A percentile compares a stretch with the other conserved stretches of the same genome.
These are phyloP conservation scores for Malassezia vespertilionis DNA, from an alignment of 1,284 basidiomycete species.

Conservation along the genomic window DNA sequence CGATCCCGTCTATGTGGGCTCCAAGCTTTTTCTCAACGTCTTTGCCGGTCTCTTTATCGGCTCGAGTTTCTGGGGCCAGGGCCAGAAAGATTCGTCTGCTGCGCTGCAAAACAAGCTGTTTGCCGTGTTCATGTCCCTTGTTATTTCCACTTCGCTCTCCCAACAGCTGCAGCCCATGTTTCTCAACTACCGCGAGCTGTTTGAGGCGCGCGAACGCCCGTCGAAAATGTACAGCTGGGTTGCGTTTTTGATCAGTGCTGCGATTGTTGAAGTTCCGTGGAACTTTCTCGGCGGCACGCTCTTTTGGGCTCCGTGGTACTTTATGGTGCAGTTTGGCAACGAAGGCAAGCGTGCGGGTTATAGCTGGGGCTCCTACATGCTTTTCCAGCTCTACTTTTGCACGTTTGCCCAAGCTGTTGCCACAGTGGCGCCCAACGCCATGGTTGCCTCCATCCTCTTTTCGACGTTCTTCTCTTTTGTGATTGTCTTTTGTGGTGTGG, in stretches of 20 bases:
- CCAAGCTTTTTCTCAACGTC: constrained; percentile 51
- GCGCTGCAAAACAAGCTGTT: constrained; percentile 66
- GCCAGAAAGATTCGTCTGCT: constrained; percentile 18
- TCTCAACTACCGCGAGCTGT: constrained; percentile 54
- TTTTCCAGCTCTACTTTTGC: constrained; percentile 52
- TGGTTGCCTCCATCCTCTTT: constrained; percentile 60
- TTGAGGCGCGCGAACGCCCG: constrained; percentile 62
- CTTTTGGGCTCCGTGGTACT: constrained; percentile 38
- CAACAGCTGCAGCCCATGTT: constrained; percentile 49
- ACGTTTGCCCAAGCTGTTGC: constrained; percentile 59
- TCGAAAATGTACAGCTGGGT: constrained; percentile 75
- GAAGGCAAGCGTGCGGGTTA: constrained; percentile 21
- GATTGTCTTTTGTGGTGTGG: constrained; percentile 55
- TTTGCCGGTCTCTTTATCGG: constrained; percentile 56
- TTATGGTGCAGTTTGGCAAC: constrained; percentile 24
- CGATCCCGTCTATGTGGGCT: constrained; percentile 30
- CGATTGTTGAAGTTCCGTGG: constrained; percentile 48
- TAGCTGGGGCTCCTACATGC: constrained; percentile 29
- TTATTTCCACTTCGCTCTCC: constrained; percentile 36
- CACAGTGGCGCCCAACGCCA: constrained; percentile 57
- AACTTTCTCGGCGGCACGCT: constrained; percentile 34
- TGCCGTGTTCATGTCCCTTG: constrained; percentile 49
- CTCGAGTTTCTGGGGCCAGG: constrained; percentile 36
- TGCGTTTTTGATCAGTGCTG: constrained; percentile 52
- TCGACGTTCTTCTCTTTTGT: constrained; percentile 58